phyloP scores from a whole-genome alignment of 495 filamentous ascomycete species.

The Xylaria acuta region DNA sequence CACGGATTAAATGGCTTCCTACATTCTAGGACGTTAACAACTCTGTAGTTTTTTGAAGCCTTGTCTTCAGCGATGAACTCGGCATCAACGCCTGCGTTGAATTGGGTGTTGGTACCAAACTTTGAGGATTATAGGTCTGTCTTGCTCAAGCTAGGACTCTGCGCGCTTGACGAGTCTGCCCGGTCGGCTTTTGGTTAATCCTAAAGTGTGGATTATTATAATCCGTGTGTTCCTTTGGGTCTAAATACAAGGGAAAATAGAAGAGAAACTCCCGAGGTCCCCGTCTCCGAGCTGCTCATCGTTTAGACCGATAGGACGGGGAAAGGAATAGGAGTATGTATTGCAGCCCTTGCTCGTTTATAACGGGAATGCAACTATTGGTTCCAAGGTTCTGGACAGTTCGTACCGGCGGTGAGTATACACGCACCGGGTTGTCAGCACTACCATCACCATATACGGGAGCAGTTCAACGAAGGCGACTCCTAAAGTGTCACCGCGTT shows the following conservation, averaged over 20 bases:
- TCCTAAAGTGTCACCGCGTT: not conserved
- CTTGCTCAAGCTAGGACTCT: not conserved
- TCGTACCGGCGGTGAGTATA: constrained; percentile 9
- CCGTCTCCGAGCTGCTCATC: not conserved
- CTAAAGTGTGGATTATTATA: not conserved
- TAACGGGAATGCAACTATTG: not conserved
- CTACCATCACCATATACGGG: not conserved
- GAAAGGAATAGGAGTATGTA: not conserved
- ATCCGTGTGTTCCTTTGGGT: not conserved
- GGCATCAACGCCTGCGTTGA: not conserved
- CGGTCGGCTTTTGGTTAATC: not conserved
- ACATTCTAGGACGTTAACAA: not conserved
- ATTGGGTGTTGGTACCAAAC: not conserved
- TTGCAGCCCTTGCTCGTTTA: not conserved
- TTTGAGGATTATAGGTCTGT: not conserved
- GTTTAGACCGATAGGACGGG: not conserved
- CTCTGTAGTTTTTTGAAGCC: not conserved
- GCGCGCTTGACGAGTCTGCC: not conserved
- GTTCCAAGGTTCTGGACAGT: not conserved
- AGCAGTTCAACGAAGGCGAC: not conserved
- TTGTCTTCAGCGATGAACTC: not conserved
- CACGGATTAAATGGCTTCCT: not conserved
- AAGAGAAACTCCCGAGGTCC: not conserved
- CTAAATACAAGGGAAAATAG: not conserved
- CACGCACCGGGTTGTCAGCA: not conserved